Evolutionary conservation across 768 basidiomycete genomes (phyloP).

Genomic region (Tricholoma sp.): DNA sequence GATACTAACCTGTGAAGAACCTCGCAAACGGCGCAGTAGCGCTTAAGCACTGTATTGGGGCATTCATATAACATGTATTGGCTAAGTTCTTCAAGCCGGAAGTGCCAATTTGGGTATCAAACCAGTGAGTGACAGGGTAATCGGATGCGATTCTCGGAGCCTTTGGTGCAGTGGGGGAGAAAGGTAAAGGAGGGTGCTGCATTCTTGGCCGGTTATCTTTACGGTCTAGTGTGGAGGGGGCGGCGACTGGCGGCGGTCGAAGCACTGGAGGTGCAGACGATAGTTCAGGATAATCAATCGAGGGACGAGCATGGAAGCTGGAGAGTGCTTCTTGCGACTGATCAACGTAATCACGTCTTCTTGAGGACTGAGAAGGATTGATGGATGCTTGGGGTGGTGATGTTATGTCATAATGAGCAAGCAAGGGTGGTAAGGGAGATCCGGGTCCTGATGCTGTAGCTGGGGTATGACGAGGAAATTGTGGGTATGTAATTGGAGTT

Average conservation of each 20-base stretch:
- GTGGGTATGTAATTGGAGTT: constrained; percentile 38
- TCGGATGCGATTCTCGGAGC: constrained; percentile 68
- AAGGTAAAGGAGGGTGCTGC: constrained; percentile 29
- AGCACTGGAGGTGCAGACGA: constrained; percentile 47
- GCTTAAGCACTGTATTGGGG: constrained; percentile 93
- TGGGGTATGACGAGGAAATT: constrained; percentile 35
- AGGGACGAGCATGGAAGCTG: constrained; percentile 38
- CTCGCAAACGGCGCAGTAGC: constrained; percentile 90
- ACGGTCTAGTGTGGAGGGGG: constrained; percentile 62
- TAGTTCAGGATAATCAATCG: constrained; percentile 82
- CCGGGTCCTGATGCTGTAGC: constrained; percentile 28
- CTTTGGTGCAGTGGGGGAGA: constrained; percentile 33
- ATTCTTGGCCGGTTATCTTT: constrained; percentile 69
- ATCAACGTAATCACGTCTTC: constrained; percentile 78
- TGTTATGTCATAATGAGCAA: constrained; percentile 41
- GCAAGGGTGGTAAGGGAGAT: constrained; percentile 27
- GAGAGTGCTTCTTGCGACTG: constrained; percentile 64
- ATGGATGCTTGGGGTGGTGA: constrained; percentile 84
- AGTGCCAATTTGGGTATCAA: constrained; percentile 70
- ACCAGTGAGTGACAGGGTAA: constrained; percentile 83
- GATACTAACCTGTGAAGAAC: constrained; percentile 77
- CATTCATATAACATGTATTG: constrained; percentile 99
- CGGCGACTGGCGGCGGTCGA: constrained; percentile 77
- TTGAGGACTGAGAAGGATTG: constrained; percentile 63
- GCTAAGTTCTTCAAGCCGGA: constrained; percentile 91